phyloP scores from a whole-genome alignment of 352 stramenopile genomes.

The Phytophthora macrochlamydospora region DNA sequence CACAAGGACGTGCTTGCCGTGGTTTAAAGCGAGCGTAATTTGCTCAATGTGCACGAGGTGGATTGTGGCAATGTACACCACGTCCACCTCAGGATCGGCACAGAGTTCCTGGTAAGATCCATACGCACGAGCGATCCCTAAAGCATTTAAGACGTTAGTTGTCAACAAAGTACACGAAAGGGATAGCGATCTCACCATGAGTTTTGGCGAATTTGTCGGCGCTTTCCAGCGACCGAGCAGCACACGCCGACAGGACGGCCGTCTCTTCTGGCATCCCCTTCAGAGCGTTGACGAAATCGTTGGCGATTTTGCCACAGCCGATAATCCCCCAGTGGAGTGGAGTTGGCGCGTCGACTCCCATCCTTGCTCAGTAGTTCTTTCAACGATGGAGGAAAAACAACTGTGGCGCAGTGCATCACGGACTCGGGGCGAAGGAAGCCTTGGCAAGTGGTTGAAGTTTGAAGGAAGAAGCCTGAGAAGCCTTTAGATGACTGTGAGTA shows the following conservation, averaged over 20 bases:
- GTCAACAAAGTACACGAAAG: slow-evolving; percentile 7
- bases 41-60: slow-evolving; percentile 68
- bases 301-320: slow-evolving; percentile 66
- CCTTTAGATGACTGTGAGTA: too few relatives aligned
- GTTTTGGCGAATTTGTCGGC: slow-evolving; percentile 46
- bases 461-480: too few relatives aligned
- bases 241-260: slow-evolving; percentile 40
- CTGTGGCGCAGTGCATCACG: not conserved
- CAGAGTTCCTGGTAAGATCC: slow-evolving; percentile 84
- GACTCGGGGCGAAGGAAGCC: not conserved
- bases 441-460: not conserved
- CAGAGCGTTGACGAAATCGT: slow-evolving; percentile 61
- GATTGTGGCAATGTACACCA: slow-evolving; percentile 64
- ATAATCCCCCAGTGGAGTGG: slow-evolving; percentile 62
- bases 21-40: slow-evolving; percentile 62
- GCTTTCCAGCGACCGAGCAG: slow-evolving; percentile 49
- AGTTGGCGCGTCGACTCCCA: slow-evolving; percentile 23
- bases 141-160: not conserved
- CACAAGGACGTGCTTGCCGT: slow-evolving; percentile 88
- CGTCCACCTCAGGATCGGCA: slow-evolving; percentile 74
- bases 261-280: slow-evolving; percentile 15
- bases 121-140: slow-evolving; percentile 53
- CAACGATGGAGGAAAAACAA: not conserved
- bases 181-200: slow-evolving; percentile 41
- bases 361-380: not conserved